Evolutionary conservation across 495 filamentous ascomycete species (phyloP), one percentile per base, ranked within the genome.

Genomic region (Neurospora cerealis): DNA sequence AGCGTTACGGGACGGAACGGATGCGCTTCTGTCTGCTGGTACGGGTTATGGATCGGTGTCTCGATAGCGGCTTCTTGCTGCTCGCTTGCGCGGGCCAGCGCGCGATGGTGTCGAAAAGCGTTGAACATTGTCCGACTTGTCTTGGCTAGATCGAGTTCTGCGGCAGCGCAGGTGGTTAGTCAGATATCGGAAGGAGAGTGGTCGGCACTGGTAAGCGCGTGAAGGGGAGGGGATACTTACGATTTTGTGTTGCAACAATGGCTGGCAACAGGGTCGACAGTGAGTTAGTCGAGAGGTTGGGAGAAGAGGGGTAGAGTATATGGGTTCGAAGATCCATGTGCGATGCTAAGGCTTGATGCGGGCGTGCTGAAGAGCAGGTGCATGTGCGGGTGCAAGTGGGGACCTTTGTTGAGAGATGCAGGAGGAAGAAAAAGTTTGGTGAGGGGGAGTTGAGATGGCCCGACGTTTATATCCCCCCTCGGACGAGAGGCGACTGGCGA

Each of bases 41-140:
- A 32, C 0, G 48, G 1, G 11, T 1, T 0, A 2, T 3, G 2
- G 2, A 15, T 2, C 0, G 48, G 11, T 0, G 1, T 28, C 2
- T 34, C 28, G 54, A 8, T 1, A 1, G 15, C 0, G 54, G 6
- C 28, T 8, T 32, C 54, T 34, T 34, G 24, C 15, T 66, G 28
- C 0, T 34, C 15, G 28, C 32, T 2, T 1, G 15, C 54, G 11
- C 54, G 28, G 15, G 15, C 28, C 15, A 66, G 32, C 13, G 54
- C 28, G 54, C 54, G 54, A 66, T 66, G 54, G 1, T 19, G 24
- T 9, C 9, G 54, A 0, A 66, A 11, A 17, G 13, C 13, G 2
- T 7, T 28, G 2, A 66, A 34, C 54, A 66, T 66, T 2, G 3
- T 34, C 3, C 28, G 5, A 13, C 24, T 5, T 1, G 21, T 54